Evolutionary conservation across 2,329 filamentous ascomycete species (phyloP).

Genomic region (Beauveria asiatica): DNA sequence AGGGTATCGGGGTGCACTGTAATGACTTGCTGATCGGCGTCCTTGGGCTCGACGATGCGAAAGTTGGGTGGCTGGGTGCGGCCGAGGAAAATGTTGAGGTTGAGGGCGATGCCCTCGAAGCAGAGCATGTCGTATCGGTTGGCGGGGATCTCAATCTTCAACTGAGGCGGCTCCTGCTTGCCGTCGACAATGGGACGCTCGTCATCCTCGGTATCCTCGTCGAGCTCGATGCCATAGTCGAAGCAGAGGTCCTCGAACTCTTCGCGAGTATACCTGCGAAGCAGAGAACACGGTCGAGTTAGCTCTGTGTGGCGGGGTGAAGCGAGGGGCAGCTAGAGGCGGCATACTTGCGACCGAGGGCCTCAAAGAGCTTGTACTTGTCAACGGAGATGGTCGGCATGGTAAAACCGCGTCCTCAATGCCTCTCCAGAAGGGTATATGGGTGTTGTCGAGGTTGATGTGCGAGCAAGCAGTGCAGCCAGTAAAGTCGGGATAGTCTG

Average conservation of each 20-base stretch:
- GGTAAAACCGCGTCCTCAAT: slow-evolving; percentile 23
- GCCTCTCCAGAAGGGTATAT: slow-evolving; percentile 12
- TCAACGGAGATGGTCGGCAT: slow-evolving; percentile 98
- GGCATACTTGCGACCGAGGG: slow-evolving; percentile 71
- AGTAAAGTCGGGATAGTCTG: neutral
- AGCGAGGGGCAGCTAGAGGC: slow-evolving; percentile 13
- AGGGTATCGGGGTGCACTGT: slow-evolving; percentile 68
- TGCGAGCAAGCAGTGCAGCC: neutral
- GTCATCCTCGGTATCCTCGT: slow-evolving; percentile 81
- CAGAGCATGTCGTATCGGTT: slow-evolving; percentile 94
- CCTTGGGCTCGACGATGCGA: slow-evolving; percentile 60
- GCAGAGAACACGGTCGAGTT: slow-evolving; percentile 10
- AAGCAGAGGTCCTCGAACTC: slow-evolving; percentile 98
- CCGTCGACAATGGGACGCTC: slow-evolving; percentile 67
- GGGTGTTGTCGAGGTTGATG: neutral
- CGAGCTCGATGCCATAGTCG: slow-evolving; percentile 95
- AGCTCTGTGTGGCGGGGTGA: slow-evolving; percentile 13
- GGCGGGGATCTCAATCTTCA: slow-evolving; percentile 97
- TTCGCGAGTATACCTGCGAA: slow-evolving; percentile 69
- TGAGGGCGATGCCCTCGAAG: slow-evolving; percentile 92
- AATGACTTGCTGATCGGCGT: slow-evolving; percentile 69
- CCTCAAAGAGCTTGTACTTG: slow-evolving; percentile 92
- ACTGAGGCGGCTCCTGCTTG: slow-evolving; percentile 77
- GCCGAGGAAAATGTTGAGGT: slow-evolving; percentile 89
- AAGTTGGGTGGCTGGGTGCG: slow-evolving; percentile 71